Percentiles rank a stretch among this genome's conserved stretches.
phyloP scores from a whole-genome alignment of 306 rosid species.

The Inga laurina region DNA sequence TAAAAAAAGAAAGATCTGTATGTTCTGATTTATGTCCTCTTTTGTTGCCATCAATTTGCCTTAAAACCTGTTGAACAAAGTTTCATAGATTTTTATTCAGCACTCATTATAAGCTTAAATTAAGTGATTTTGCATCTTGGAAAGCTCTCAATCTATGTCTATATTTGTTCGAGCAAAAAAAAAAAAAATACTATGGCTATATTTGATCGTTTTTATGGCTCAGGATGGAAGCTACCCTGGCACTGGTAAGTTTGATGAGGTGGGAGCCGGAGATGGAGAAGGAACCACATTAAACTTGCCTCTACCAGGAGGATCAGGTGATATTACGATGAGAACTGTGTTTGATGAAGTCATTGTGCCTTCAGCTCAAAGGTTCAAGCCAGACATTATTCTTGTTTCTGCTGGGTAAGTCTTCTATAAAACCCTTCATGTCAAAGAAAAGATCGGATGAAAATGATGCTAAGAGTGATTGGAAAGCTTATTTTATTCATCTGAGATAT shows the following conservation, averaged over 20 bases:
- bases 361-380: conserved; percentile 85
- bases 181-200: not conserved
- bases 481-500: not conserved
- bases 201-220: conserved; percentile 21
- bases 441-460: not conserved
- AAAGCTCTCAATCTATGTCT: not conserved
- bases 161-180: not conserved
- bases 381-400: conserved; percentile 92
- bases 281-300: conserved; percentile 93
- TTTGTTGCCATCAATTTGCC: conserved; percentile 1
- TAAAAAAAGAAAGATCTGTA: not conserved
- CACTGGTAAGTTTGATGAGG: conserved; percentile 83
- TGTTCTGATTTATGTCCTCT: not conserved
- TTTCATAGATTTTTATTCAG: not conserved
- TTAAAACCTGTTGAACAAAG: not conserved
- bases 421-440: conserved; percentile 26
- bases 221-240: conserved; percentile 98
- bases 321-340: conserved; percentile 68
- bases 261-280: conserved; percentile 82
- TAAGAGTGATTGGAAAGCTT: not conserved
- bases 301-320: conserved; percentile 96
- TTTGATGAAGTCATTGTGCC: conserved; percentile 89
- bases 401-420: conserved; percentile 77
- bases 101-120: not conserved
- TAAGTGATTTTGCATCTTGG: not conserved